phyloP scores from a whole-genome alignment of 2,329 filamentous ascomycete species.

The Orbilia oligospora region DNA sequence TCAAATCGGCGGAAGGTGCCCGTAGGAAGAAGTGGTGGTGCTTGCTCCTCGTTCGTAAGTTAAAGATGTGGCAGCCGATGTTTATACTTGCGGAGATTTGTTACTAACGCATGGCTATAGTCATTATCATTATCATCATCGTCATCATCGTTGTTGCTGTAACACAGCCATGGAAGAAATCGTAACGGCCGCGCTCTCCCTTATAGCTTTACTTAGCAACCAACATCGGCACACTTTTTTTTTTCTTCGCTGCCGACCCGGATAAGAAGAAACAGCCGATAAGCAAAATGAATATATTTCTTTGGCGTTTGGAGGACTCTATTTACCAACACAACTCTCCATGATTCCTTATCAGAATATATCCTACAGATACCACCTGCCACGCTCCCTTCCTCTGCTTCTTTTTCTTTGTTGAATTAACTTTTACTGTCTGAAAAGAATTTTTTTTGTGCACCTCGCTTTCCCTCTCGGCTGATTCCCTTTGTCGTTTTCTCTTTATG shows the following conservation, averaged over 20 bases:
- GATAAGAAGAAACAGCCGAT: slow-evolving; percentile 14
- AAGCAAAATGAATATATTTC: slow-evolving; percentile 12
- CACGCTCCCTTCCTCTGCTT: slow-evolving; percentile 31
- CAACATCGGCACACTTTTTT: neutral
- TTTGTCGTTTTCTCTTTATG: slow-evolving; percentile 51
- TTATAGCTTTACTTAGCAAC: slow-evolving; percentile 1
- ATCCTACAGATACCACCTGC: slow-evolving; percentile 45
- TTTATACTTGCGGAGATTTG: neutral
- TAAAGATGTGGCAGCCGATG: neutral
- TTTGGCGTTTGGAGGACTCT: slow-evolving; percentile 28
- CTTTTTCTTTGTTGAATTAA: slow-evolving; percentile 33
- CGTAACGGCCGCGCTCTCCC: neutral
- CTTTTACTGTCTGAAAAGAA: slow-evolving; percentile 39
- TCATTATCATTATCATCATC: slow-evolving; percentile 62
- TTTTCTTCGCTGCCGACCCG: neutral
- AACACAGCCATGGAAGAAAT: slow-evolving; percentile 60
- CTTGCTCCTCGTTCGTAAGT: slow-evolving; percentile 52
- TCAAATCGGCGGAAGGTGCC: slow-evolving; percentile 76
- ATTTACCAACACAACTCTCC: slow-evolving; percentile 27
- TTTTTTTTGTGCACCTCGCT: slow-evolving; percentile 17
- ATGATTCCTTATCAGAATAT: slow-evolving; percentile 18
- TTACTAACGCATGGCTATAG: slow-evolving; percentile 36
- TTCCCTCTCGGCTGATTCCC: slow-evolving; percentile 21
- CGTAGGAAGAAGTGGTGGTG: slow-evolving; percentile 82
- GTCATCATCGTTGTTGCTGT: slow-evolving; percentile 61